Base-by-base conservation (phyloP, 306 rosid genomes). In the Alnus glutinosa region DNA sequence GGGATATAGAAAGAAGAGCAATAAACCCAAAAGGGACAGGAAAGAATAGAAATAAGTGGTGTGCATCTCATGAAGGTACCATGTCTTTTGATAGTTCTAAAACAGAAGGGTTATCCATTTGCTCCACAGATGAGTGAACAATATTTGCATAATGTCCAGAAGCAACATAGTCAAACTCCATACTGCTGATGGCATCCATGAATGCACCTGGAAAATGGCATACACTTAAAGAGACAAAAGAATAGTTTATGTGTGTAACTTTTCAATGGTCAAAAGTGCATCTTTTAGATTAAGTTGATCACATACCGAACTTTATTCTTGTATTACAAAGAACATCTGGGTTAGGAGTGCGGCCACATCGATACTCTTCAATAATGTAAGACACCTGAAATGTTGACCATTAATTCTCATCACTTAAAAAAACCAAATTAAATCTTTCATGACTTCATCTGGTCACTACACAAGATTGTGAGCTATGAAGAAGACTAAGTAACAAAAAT, bases 271-370 rank as follows among this genome's bases (percentile, higher is more conserved):
- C 2, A n/a, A 4, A 80, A 50, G 28, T 51, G 47, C 63, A 73
- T 83, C 76, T 75, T 61, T 57, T 39, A 64, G 51, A 76, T 13
- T 50, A 32, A 57, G 62, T 67, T 55, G 23, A 71, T 55, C 54
- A 76, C 89, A 58, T 91, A 95, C 98, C 98, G 51, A 95, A 92
- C 85, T 95, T 95, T 81, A 92, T 91, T 87, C 98, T 91, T 62
- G 98, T 91, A 88, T 95, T 95, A 84, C 98, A 95, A 30, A 95
- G 98, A 83, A 95, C 89, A 69, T 95, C 97, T 0, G 98, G 96
- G 70, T 95, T 95, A 30, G 98, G 98, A 63, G 98, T 95, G 52
- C 93, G 95, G 51, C 98, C 98, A 91, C 94, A 85, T 5, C 85
- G 89, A 85, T 93, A 92, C 88, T 95, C 98, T 64, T 89, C 92